Base-by-base conservation (phyloP, 169 alveolate species). In the Plasmodium gaboni region DNA sequence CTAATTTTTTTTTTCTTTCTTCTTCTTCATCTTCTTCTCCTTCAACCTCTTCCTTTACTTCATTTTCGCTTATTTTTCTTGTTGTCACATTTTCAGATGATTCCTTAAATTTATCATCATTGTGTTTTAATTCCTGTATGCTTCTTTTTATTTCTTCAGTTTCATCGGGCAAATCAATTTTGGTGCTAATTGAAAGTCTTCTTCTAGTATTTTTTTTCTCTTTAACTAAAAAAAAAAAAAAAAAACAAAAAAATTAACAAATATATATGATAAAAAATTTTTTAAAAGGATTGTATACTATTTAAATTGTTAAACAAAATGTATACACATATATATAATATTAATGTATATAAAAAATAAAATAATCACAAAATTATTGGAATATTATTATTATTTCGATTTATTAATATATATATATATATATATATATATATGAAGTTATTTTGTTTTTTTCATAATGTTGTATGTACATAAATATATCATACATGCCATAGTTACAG, bases 81-180 rank as follows among this genome's bases (percentile, higher is more conserved):
- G 24, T 22, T 15, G 51, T 57, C 22, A 48, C 73, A 53, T 60
- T 83, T 68, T 83, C 73, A 32, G 91, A 83, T 48, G 86, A 68
- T 57, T 83, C 91, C 59, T 83, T 83, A 83, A 83, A 83, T 63
- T 72, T 67, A 13, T 67, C 67, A 26, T 83, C 91, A 55, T 83
- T 83, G 59, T 83, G 67, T 48, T 55, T 83, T 19, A 83, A 28
- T 64, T 67, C 73, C 67, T 83, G 80, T 13, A 83, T 83, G 28
- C 91, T 83, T 69, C 91, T 83, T 32, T 67, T 83, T 67, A 83
- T 63, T 69, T 83, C 91, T 32, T 83, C 85, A 13, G 80, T 69
- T 15, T 83, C 91, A 53, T 83, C 69, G 22, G 85, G 73, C 8
- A 67, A 26, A 9, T 83, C 86, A 32, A 71, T 65, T 28, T 57